Conservation (phyloP, 2,329 filamentous ascomycete genomes). For the Aspergillus tamarii region DNA sequence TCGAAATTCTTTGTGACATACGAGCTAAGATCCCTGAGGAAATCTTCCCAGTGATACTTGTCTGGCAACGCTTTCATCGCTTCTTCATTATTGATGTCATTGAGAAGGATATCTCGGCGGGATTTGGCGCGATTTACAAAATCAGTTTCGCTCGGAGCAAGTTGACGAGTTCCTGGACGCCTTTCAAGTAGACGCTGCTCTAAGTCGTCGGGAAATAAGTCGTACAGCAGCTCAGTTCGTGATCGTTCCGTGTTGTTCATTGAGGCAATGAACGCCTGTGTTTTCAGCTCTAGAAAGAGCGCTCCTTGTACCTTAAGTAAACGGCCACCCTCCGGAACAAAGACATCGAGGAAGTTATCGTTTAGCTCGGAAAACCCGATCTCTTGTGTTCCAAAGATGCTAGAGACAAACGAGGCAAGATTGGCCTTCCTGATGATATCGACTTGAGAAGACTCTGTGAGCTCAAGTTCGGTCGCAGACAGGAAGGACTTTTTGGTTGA, state of each 20-base stretch:
- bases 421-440: constrained; percentile 67
- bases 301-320: constrained; percentile 63
- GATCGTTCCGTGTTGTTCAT: constrained; percentile 59
- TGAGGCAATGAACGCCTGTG: constrained; percentile 67
- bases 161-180: constrained; percentile 56
- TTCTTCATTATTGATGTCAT: constrained; percentile 56
- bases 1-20: constrained; percentile 64
- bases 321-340: constrained; percentile 62
- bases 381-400: constrained; percentile 65
- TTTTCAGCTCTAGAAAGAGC: constrained; percentile 67
- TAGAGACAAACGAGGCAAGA: constrained; percentile 66
- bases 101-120: constrained; percentile 60
- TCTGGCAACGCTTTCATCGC: constrained; percentile 55
- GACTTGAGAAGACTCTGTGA: constrained; percentile 56
- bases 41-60: constrained; percentile 67
- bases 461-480: constrained; percentile 55
- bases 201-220: constrained; percentile 63
- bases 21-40: constrained; percentile 60
- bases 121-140: constrained; percentile 60
- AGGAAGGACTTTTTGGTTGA: constrained; percentile 60
- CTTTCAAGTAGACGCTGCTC: constrained; percentile 57
- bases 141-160: constrained; percentile 63
- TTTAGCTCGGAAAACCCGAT: constrained; percentile 67
- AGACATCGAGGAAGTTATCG: constrained; percentile 65
- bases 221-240: constrained; percentile 60